phyloP scores from a whole-genome alignment of 2,329 filamentous ascomycete species.

The Penicillium palitans region DNA sequence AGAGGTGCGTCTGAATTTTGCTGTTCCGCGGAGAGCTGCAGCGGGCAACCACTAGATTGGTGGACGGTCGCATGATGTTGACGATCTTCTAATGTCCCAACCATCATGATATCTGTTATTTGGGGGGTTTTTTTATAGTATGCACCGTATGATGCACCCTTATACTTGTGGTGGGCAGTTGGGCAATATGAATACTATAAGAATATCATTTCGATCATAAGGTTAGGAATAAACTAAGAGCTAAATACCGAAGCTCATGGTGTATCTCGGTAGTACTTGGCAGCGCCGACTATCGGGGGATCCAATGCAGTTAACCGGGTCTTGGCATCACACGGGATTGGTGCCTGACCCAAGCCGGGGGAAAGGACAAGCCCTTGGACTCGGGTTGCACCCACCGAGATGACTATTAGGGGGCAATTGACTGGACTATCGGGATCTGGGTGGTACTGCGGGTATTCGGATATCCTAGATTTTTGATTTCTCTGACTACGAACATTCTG shows the following conservation, averaged over 20 bases:
- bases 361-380: background rate
- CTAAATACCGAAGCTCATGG: background rate
- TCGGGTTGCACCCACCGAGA: background rate
- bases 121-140: background rate
- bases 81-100: background rate
- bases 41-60: background rate
- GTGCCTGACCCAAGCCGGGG: constrained; percentile 8
- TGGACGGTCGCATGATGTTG: background rate
- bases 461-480: background rate
- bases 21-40: background rate
- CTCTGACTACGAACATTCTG: background rate
- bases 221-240: background rate
- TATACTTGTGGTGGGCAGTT: background rate
- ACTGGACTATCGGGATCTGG: background rate
- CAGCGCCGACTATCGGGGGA: constrained; percentile 6
- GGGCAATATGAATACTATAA: background rate
- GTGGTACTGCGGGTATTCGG: background rate
- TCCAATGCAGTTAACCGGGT: constrained; percentile 4
- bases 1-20: background rate
- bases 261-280: background rate
- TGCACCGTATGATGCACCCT: background rate
- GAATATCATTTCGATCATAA: background rate
- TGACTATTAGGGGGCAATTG: constrained; percentile 1
- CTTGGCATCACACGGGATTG: constrained; percentile 8
- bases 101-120: background rate